Conservation (phyloP, 139 green algal species). For the Auxenochlorella protothecoides region DNA sequence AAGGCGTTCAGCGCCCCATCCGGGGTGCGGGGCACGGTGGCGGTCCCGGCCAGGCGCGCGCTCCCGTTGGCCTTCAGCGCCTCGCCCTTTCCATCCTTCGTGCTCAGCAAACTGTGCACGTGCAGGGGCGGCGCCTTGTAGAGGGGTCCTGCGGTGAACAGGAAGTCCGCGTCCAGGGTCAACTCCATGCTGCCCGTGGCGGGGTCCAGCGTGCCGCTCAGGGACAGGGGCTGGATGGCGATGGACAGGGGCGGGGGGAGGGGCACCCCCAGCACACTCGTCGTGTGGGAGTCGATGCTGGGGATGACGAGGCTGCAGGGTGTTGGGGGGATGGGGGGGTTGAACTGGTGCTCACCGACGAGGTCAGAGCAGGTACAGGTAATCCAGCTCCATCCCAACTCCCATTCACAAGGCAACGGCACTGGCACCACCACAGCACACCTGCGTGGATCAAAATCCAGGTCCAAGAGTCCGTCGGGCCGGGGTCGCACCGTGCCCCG, state of each 20-base stretch:
- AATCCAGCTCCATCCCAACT: too few relatives aligned
- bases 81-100: slow-evolving; percentile 31
- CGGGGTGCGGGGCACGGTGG: slow-evolving; percentile 39
- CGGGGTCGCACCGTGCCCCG: slow-evolving; percentile 17
- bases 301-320: slow-evolving; percentile 45
- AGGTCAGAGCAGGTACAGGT: too few relatives aligned
- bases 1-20: slow-evolving; percentile 66
- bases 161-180: slow-evolving; percentile 50
- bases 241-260: slow-evolving; percentile 69
- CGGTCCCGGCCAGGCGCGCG: slow-evolving; percentile 29
- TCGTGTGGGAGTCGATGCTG: slow-evolving; percentile 45
- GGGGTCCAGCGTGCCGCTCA: slow-evolving; percentile 56
- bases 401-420: too few relatives aligned
- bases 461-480: slow-evolving; percentile 4
- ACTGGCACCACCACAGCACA: too few relatives aligned
- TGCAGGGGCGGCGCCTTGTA: slow-evolving; percentile 43
- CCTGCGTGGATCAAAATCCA: slow-evolving; percentile 17
- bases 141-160: slow-evolving; percentile 48
- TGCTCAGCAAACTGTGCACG: slow-evolving; percentile 56
- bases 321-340: neutral
- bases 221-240: slow-evolving; percentile 36
- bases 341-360: too few relatives aligned
- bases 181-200: slow-evolving; percentile 35
- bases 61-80: slow-evolving; percentile 17
- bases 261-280: slow-evolving; percentile 55